phyloP scores from a whole-genome alignment of 1,139 yeast species.

The Protomyces inundatus region DNA sequence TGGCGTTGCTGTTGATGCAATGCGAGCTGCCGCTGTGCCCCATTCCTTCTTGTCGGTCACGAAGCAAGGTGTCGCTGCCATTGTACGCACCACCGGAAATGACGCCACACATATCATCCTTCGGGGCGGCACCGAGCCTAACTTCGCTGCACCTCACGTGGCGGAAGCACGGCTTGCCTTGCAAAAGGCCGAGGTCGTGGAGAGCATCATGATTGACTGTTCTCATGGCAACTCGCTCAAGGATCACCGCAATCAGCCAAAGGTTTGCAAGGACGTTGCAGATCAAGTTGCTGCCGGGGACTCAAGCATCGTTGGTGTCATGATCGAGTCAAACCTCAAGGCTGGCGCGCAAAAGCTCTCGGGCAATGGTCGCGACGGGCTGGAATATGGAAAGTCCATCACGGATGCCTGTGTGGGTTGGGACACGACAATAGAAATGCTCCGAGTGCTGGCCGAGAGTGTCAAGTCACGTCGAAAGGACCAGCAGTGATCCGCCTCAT shows the following conservation, averaged over 20 bases:
- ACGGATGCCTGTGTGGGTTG: constrained; percentile 95
- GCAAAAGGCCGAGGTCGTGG: constrained; percentile 41
- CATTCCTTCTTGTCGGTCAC: constrained; percentile 98
- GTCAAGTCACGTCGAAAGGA: constrained; percentile 41
- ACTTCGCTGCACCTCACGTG: constrained; percentile 77
- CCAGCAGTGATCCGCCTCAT: neutral
- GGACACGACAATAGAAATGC: constrained; percentile 81
- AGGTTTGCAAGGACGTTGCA: constrained; percentile 71
- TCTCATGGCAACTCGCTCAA: constrained; percentile 95
- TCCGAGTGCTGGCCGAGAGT: constrained; percentile 71
- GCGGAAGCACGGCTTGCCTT: constrained; percentile 65
- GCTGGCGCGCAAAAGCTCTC: constrained; percentile 83
- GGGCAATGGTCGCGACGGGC: constrained; percentile 57
- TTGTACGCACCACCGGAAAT: constrained; percentile 28
- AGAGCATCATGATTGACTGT: constrained; percentile 84
- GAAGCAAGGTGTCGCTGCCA: constrained; percentile 85
- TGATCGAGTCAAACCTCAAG: constrained; percentile 90
- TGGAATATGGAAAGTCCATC: constrained; percentile 92
- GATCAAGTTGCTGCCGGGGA: constrained; percentile 81
- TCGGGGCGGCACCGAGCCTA: constrained; percentile 93
- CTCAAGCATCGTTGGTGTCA: constrained; percentile 74
- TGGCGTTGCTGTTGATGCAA: constrained; percentile 91
- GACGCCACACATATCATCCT: constrained; percentile 67
- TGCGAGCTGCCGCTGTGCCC: constrained; percentile 81
- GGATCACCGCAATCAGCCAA: constrained; percentile 91